Conservation (phyloP, 768 basidiomycete species). For the Filobasidium floriforme region DNA sequence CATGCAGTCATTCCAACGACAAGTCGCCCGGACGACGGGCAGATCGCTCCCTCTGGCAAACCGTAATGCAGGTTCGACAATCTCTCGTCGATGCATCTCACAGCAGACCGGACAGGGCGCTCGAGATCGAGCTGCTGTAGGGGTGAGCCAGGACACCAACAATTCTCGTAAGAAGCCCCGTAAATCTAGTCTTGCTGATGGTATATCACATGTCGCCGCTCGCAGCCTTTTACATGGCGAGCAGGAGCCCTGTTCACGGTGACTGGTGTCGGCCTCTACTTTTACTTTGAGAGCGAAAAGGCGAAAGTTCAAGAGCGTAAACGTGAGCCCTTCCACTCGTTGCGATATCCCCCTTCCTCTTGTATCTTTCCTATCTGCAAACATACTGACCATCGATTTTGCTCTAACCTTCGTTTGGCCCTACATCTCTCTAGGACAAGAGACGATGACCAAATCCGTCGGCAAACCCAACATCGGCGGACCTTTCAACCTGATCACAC, state of each 20-base stretch:
- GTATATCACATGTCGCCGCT: neutral
- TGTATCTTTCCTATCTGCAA: constrained; percentile 5
- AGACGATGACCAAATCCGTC: constrained; percentile 62
- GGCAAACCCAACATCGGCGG: constrained; percentile 87
- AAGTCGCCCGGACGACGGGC: neutral
- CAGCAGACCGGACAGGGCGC: constrained; percentile 5
- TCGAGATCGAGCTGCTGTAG: constrained; percentile 8
- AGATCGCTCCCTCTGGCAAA: neutral
- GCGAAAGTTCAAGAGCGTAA: constrained; percentile 64
- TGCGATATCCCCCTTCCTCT: too few relatives aligned
- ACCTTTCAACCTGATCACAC: constrained; percentile 64
- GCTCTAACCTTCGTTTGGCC: neutral
- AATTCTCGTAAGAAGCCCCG: neutral
- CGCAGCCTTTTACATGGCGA: constrained; percentile 81
- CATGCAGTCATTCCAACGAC: neutral
- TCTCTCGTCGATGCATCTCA: neutral
- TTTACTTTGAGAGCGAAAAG: constrained; percentile 86
- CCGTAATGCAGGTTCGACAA: neutral
- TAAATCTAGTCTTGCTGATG: neutral
- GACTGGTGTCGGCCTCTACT: constrained; percentile 71
- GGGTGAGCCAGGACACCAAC: neutral
- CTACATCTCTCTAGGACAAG: constrained; percentile 54
- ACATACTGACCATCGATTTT: neutral
- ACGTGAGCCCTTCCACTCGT: constrained; percentile 49
- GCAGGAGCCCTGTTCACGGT: constrained; percentile 76